A percentile compares a stretch with the other conserved stretches of the same genome.
These are phyloP conservation scores for Hirschioporus abietinus DNA, from an alignment of 768 basidiomycete genomes.

Conservation along the genomic window DNA sequence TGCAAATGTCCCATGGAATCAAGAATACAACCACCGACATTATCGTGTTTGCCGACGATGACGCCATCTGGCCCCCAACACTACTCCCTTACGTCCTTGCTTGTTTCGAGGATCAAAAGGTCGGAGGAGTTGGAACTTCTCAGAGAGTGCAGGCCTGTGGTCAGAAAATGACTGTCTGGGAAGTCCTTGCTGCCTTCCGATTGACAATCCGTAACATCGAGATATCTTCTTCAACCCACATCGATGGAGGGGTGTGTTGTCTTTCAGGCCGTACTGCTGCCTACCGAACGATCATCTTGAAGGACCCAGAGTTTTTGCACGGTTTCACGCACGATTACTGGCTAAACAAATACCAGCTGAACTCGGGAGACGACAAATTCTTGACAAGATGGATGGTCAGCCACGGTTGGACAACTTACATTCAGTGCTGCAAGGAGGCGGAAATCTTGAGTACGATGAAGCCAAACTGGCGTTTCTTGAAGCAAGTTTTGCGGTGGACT, in stretches of 20 bases:
- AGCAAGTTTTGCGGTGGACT: constrained; percentile 91
- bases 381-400: constrained; percentile 95
- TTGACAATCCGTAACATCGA: constrained; percentile 93
- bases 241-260: constrained; percentile 90
- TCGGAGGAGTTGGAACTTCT: constrained; percentile 88
- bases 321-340: constrained; percentile 94
- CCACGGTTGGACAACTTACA: constrained; percentile 94
- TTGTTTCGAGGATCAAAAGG: constrained; percentile 91
- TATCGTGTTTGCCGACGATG: constrained; percentile 92
- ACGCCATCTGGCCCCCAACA: constrained; percentile 93
- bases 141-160: constrained; percentile 85
- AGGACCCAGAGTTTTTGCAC: constrained; percentile 89
- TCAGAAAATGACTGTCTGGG: constrained; percentile 84
- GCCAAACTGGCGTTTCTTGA: constrained; percentile 92
- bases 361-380: constrained; percentile 93
- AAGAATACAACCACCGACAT: constrained; percentile 88
- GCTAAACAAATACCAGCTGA: constrained; percentile 91
- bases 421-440: constrained; percentile 79
- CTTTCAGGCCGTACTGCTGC: constrained; percentile 91
- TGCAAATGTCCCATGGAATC: constrained; percentile 93
- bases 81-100: constrained; percentile 85
- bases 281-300: constrained; percentile 89
- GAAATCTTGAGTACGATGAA: constrained; percentile 93
- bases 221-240: constrained; percentile 83
- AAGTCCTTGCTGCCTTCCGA: constrained; percentile 89